phyloP scores from a whole-genome alignment of 352 stramenopile species.

The Phytophthora pseudosyringae region DNA sequence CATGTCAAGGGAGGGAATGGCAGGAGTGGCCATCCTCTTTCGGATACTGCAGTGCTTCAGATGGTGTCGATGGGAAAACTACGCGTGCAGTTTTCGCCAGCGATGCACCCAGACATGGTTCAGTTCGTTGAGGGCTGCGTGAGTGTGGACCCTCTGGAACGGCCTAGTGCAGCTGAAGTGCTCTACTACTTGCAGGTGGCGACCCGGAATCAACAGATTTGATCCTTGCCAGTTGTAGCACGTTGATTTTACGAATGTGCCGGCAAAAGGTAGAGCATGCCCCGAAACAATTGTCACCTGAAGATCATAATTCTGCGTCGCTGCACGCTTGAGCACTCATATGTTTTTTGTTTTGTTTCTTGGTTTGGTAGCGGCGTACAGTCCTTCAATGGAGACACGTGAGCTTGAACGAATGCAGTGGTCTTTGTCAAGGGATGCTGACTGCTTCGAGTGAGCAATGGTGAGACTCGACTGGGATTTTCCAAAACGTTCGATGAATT shows the following conservation, averaged over 20 bases:
- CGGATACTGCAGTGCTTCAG: slow-evolving; percentile 44
- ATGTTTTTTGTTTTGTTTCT: too few species aligned
- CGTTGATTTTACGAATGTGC: neutral
- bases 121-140: slow-evolving; percentile 31
- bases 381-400: too few species aligned
- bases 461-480: too few species aligned
- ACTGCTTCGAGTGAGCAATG: too few species aligned
- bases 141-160: slow-evolving; percentile 18
- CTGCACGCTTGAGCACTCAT: too few species aligned
- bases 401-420: too few species aligned
- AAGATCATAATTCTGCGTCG: too few species aligned
- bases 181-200: slow-evolving; percentile 36
- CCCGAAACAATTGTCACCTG: too few species aligned
- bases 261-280: too few species aligned
- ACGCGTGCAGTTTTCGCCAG: slow-evolving; percentile 32
- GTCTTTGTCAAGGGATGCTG: too few species aligned
- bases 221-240: neutral
- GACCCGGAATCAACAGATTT: slow-evolving; percentile 9
- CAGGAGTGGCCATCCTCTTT: slow-evolving; percentile 18
- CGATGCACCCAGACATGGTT: slow-evolving; percentile 17
- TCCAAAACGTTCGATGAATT: neutral
- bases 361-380: too few species aligned
- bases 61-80: slow-evolving; percentile 46
- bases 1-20: slow-evolving; percentile 21
- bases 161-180: slow-evolving; percentile 37